These are phyloP conservation scores for Cucurbita ficifolia DNA, from an alignment of 306 rosid species.

Conservation along the genomic window DNA sequence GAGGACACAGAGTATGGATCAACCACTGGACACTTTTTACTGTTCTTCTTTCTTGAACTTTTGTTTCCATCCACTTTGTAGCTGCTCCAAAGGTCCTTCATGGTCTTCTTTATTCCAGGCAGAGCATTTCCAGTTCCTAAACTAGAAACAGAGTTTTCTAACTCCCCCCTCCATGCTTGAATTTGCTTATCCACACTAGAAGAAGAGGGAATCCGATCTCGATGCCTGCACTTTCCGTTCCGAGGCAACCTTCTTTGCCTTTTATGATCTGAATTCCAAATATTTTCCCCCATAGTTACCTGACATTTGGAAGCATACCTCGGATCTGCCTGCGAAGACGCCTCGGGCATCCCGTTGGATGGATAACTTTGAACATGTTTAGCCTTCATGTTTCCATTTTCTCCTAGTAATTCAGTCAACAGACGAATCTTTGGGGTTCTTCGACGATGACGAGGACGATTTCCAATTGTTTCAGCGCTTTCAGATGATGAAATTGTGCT, in stretches of 20 bases:
- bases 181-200: constrained; percentile 19
- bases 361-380: constrained; percentile 26
- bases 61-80: constrained; percentile 29
- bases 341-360: constrained; percentile 19
- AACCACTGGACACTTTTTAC: constrained; percentile 28
- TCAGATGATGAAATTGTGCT: constrained; percentile 26
- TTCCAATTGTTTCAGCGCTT: constrained; percentile 23
- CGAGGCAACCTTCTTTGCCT: constrained; percentile 46
- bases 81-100: constrained; percentile 26
- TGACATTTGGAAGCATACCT: constrained; percentile 25
- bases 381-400: constrained; percentile 31
- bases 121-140: constrained; percentile 22
- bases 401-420: constrained; percentile 60
- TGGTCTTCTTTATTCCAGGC: constrained; percentile 20
- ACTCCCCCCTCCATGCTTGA: constrained; percentile 18
- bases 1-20: constrained; percentile 21
- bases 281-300: constrained; percentile 30
- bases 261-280: constrained; percentile 16
- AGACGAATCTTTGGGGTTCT: constrained; percentile 63
- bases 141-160: constrained; percentile 15
- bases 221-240: constrained; percentile 28
- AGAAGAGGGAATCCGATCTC: constrained; percentile 13
- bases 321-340: constrained; percentile 20
- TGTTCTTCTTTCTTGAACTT: constrained; percentile 39
- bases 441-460: constrained; percentile 38